Evolutionary conservation across 306 rosid genomes (phyloP).

Genomic region (Prunus campanulata): DNA sequence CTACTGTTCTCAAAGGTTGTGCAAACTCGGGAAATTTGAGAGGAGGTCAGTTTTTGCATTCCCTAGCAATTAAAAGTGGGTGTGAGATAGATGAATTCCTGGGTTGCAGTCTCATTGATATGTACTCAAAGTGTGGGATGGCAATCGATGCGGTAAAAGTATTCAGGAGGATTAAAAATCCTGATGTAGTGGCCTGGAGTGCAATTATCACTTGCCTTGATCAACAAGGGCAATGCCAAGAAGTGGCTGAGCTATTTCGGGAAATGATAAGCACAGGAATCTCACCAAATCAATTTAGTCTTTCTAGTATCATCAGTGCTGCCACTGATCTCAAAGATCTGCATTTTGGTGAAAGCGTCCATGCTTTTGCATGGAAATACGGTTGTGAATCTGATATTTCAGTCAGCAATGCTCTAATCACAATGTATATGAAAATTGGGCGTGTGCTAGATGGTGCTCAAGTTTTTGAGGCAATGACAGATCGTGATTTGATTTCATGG

Average conservation of each 20-base stretch:
- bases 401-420: slow-evolving; percentile 29
- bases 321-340: slow-evolving; percentile 27
- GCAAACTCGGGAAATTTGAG: slow-evolving; percentile 28
- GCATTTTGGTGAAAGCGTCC: slow-evolving; percentile 29
- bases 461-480: slow-evolving; percentile 27
- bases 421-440: slow-evolving; percentile 34
- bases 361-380: slow-evolving; percentile 30
- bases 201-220: slow-evolving; percentile 40
- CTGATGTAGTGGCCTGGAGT: slow-evolving; percentile 44
- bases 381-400: slow-evolving; percentile 27
- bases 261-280: slow-evolving; percentile 25
- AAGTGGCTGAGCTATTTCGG: slow-evolving; percentile 27
- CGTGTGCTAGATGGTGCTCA: slow-evolving; percentile 16
- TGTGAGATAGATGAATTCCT: slow-evolving; percentile 28
- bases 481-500: slow-evolving; percentile 42
- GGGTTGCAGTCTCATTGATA: slow-evolving; percentile 38
- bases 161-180: slow-evolving; percentile 29
- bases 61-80: slow-evolving; percentile 29
- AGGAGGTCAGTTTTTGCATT: slow-evolving; percentile 32
- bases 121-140: slow-evolving; percentile 38
- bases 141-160: slow-evolving; percentile 32
- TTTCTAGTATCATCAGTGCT: slow-evolving; percentile 30
- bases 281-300: slow-evolving; percentile 24
- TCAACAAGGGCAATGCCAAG: slow-evolving; percentile 33
- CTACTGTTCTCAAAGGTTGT: slow-evolving; percentile 39